Conservation (phyloP, 257 asterid species). For the Solanum lycopersicoides region DNA sequence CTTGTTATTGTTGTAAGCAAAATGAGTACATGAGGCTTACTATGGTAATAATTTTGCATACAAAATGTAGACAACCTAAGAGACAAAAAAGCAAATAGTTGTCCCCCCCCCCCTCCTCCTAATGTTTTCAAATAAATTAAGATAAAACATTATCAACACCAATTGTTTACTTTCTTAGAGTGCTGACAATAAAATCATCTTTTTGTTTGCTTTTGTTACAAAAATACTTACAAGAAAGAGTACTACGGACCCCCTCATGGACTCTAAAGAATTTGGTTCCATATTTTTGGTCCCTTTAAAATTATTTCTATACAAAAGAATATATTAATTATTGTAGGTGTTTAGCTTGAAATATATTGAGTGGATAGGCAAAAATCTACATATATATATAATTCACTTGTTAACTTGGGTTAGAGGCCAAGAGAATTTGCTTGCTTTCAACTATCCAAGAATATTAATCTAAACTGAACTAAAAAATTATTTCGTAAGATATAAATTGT, state of each 20-base stretch:
- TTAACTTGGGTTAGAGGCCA: too few relatives aligned
- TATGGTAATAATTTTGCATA: background rate
- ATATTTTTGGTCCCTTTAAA: background rate
- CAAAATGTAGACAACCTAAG: background rate
- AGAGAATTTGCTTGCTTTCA: too few relatives aligned
- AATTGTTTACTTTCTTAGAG: background rate
- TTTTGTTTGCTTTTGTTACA: background rate
- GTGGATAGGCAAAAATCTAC: background rate
- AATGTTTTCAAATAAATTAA: background rate
- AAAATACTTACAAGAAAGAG: background rate
- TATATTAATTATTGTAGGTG: background rate
- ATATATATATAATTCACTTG: background rate
- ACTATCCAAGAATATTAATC: background rate
- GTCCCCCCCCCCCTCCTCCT: background rate
- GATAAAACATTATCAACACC: background rate
- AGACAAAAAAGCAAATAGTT: background rate
- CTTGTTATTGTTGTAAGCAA: background rate
- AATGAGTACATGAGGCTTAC: background rate
- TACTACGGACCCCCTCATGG: background rate
- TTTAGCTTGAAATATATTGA: background rate
- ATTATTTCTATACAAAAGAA: background rate
- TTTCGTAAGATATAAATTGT: background rate
- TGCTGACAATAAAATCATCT: background rate
- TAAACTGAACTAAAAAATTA: background rate
- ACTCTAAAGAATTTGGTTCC: background rate